Percentiles rank a stretch among this genome's conserved stretches.
These are phyloP conservation scores for Pseudogymnoascus sp. DNA, from an alignment of 2,329 filamentous ascomycete genomes.

Conservation along the genomic window DNA sequence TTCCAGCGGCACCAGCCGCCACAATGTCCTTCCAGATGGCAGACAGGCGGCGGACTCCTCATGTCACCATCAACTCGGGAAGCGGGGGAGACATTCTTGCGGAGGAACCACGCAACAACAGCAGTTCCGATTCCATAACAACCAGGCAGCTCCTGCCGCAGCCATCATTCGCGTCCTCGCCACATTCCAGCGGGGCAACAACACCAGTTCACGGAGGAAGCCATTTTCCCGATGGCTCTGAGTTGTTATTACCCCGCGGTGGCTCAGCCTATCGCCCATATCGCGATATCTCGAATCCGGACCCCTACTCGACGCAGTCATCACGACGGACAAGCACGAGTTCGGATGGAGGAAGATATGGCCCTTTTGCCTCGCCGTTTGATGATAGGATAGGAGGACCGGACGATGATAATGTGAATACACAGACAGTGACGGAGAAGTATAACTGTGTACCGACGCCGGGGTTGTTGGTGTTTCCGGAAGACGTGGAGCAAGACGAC, in stretches of 20 bases:
- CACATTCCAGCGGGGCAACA: conserved; percentile 10
- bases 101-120: conserved; percentile 6
- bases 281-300: conserved; percentile 38
- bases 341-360: conserved; percentile 35
- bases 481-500: conserved; percentile 69
- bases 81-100: conserved; percentile 39
- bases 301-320: conserved; percentile 36
- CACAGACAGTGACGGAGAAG: conserved; percentile 66
- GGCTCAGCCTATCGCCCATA: conserved; percentile 35
- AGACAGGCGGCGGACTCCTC: conserved; percentile 36
- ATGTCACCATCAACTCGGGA: conserved; percentile 58
- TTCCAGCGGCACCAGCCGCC: background rate
- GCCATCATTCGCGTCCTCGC: conserved; percentile 14
- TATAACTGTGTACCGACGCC: conserved; percentile 65
- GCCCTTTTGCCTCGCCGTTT: conserved; percentile 47
- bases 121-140: conserved; percentile 31
- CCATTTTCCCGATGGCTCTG: conserved; percentile 15
- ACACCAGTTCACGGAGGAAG: conserved; percentile 19
- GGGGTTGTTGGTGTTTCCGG: conserved; percentile 59
- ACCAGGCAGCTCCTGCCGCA: conserved; percentile 26
- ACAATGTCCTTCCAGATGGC: background rate
- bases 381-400: conserved; percentile 52
- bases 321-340: conserved; percentile 60
- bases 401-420: conserved; percentile 60
- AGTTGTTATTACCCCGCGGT: conserved; percentile 41